Conservation (phyloP, 2,329 filamentous ascomycete species). For the Dryadomyces quercivorus region DNA sequence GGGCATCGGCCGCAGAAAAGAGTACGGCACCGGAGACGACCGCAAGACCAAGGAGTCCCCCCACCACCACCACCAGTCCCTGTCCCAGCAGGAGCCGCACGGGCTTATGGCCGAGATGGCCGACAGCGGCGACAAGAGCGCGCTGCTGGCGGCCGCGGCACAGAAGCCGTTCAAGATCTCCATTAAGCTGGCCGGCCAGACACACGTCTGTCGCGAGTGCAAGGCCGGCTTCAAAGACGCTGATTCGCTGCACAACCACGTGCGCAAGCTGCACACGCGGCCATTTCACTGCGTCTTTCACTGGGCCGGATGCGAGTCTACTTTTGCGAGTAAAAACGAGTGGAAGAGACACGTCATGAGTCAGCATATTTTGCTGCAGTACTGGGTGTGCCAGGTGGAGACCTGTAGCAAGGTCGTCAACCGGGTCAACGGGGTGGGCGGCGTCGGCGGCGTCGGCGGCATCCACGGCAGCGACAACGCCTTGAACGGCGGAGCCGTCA, state of each 20-base stretch:
- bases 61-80: background rate
- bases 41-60: background rate
- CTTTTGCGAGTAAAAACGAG: constrained; percentile 78
- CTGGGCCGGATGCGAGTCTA: constrained; percentile 61
- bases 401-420: constrained; percentile 29
- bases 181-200: constrained; percentile 11
- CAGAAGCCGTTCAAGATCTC: constrained; percentile 13
- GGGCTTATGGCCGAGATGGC: no score
- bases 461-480: constrained; percentile 1
- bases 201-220: constrained; percentile 24
- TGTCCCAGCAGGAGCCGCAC: no score
- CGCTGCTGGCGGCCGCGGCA: constrained; percentile 6
- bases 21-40: background rate
- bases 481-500: background rate
- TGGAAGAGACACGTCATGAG: constrained; percentile 85
- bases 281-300: constrained; percentile 68
- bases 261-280: constrained; percentile 40
- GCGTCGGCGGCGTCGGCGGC: background rate
- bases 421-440: constrained; percentile 4
- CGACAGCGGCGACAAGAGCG: constrained; percentile 1
- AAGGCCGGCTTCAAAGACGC: constrained; percentile 31
- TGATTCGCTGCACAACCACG: constrained; percentile 32
- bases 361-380: constrained; percentile 65
- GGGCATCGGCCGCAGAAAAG: background rate
- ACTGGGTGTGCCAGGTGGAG: constrained; percentile 66